phyloP scores from a whole-genome alignment of 108 stramenopile genomes.

The Nitzschia inconspicua region DNA sequence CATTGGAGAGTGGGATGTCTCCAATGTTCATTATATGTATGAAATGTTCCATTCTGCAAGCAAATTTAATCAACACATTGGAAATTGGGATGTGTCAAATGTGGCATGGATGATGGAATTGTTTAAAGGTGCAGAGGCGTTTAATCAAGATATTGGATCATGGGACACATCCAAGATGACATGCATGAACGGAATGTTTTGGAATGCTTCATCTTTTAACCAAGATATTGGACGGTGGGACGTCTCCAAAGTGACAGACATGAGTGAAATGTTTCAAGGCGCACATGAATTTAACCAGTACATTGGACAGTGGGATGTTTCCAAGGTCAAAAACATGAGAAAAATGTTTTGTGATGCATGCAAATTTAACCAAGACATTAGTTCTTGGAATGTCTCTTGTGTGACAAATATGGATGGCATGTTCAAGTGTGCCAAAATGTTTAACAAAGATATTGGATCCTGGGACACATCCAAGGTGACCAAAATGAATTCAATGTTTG shows the following conservation, averaged over 20 bases:
- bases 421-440: conserved; percentile 23
- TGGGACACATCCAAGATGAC: conserved; percentile 32
- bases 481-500: conserved; percentile 21
- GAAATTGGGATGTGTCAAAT: background rate
- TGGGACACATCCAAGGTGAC: conserved; percentile 13
- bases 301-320: conserved; percentile 23
- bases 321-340: conserved; percentile 7
- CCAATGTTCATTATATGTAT: conserved; percentile 26
- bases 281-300: conserved; percentile 31
- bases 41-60: conserved; percentile 26
- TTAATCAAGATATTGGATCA: conserved; percentile 28
- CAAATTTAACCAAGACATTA: conserved; percentile 9
- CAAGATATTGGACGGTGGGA: conserved; percentile 27
- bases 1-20: conserved; percentile 20
- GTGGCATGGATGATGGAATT: background rate
- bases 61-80: background rate
- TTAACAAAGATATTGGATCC: conserved; percentile 18
- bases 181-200: conserved; percentile 28
- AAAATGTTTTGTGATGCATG: conserved; percentile 8
- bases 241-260: background rate
- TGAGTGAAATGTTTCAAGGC: conserved; percentile 22
- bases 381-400: conserved; percentile 11
- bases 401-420: conserved; percentile 23
- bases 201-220: conserved; percentile 18
- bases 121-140: conserved; percentile 1